These are phyloP conservation scores for Polychaeton citri DNA, from an alignment of 2,329 filamentous ascomycete genomes.

Conservation along the genomic window DNA sequence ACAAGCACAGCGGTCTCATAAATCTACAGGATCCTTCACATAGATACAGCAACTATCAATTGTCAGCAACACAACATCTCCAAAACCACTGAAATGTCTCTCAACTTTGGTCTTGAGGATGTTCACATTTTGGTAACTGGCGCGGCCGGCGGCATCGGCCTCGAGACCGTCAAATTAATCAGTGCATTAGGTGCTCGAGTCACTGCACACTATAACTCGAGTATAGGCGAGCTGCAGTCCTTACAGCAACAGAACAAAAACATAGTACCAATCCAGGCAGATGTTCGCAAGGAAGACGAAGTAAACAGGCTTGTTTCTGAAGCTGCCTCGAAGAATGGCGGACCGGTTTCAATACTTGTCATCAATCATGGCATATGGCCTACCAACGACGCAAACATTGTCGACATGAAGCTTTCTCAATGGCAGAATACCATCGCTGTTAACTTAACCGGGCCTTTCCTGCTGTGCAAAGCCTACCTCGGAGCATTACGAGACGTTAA, in stretches of 20 bases:
- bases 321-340: constrained; percentile 21
- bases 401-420: constrained; percentile 16
- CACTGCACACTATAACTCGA: constrained; percentile 25
- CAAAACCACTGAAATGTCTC: constrained; percentile 13
- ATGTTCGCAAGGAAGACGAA: constrained; percentile 21
- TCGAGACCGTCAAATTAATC: constrained; percentile 16
- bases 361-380: constrained; percentile 26
- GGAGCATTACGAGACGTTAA: constrained; percentile 9
- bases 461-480: constrained; percentile 15
- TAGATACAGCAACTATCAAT: background rate
- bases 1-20: no score
- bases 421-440: constrained; percentile 18
- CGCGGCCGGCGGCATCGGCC: constrained; percentile 15
- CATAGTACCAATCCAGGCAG: constrained; percentile 15
- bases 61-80: no score
- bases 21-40: no score
- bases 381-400: constrained; percentile 11
- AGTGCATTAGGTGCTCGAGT: constrained; percentile 23
- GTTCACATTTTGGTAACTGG: constrained; percentile 24
- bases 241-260: constrained; percentile 5
- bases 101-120: constrained; percentile 16
- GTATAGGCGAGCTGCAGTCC: constrained; percentile 20
- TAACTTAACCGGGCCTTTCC: constrained; percentile 17
- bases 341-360: constrained; percentile 25
- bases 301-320: constrained; percentile 17